These are phyloP conservation scores for Chlorella sorokiniana DNA, from an alignment of 139 green algal genomes.

Conservation along the genomic window DNA sequence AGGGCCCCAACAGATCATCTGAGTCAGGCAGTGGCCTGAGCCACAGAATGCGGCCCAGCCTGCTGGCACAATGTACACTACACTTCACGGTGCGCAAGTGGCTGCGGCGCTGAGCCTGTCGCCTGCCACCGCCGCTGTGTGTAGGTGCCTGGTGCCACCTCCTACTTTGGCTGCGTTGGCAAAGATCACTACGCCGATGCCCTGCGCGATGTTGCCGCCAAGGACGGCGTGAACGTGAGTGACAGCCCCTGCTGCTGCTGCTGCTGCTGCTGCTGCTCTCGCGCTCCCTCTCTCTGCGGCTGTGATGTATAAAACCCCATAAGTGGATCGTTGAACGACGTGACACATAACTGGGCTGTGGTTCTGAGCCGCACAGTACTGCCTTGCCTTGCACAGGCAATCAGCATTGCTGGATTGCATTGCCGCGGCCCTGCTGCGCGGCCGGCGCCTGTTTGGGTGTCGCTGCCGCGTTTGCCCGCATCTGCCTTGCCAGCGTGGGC, in stretches of 20 bases:
- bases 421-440: no score
- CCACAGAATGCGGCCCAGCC: no score
- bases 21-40: no score
- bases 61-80: no score
- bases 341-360: no score
- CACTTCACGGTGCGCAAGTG: no score
- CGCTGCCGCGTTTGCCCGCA: background rate
- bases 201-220: constrained; percentile 74
- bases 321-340: no score
- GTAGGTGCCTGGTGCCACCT: constrained; percentile 72
- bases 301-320: background rate
- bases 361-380: no score
- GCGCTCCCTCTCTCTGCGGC: background rate
- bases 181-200: constrained; percentile 89
- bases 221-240: constrained; percentile 43
- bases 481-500: background rate
- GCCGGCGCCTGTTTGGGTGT: background rate
- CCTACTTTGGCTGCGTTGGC: constrained; percentile 98
- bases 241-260: background rate
- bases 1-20: no score
- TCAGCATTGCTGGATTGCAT: no score
- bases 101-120: background rate
- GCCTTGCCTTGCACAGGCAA: no score
- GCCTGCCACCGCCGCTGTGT: background rate
- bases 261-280: background rate